Evolutionary conservation across 2,329 filamentous ascomycete genomes (phyloP).

Genomic region (Cladobotryum mycophilum): DNA sequence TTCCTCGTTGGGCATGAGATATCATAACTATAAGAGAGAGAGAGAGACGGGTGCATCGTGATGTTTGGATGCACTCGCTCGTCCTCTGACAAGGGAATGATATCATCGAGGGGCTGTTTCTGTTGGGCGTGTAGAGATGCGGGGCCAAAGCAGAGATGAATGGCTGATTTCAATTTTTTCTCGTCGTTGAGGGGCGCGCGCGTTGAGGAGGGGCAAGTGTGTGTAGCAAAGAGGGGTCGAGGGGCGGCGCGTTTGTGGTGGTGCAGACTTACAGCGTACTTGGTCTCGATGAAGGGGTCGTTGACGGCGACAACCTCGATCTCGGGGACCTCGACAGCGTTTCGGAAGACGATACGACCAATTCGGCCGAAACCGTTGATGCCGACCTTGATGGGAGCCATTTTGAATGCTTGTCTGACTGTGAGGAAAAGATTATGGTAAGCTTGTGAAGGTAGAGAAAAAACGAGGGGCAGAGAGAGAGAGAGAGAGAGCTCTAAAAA

Average conservation of each 20-base stretch:
- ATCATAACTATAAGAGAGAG: too few relatives aligned
- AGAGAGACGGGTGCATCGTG: too few relatives aligned
- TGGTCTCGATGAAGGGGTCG: conserved; percentile 97
- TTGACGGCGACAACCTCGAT: conserved; percentile 96
- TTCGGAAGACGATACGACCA: conserved; percentile 98
- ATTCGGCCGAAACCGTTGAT: conserved; percentile 99
- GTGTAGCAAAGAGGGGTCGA: conserved; percentile 1
- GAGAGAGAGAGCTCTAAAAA: conserved; percentile 17
- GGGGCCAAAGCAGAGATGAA: too few relatives aligned
- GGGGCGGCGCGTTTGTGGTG: background rate
- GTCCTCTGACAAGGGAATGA: too few relatives aligned
- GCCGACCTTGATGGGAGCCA: conserved; percentile 63
- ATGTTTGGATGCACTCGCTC: too few relatives aligned
- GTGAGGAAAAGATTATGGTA: conserved; percentile 14
- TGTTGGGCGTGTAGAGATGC: background rate
- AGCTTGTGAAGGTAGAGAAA: conserved; percentile 13
- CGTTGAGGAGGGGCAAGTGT: conserved; percentile 12
- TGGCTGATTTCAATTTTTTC: background rate
- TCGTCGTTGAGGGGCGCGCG: background rate
- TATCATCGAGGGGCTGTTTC: too few relatives aligned
- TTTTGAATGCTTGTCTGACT: conserved; percentile 8
- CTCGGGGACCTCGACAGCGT: conserved; percentile 83
- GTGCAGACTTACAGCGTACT: conserved; percentile 79
- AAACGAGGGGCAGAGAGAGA: conserved; percentile 15
- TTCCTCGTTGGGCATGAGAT: too few relatives aligned